Conservation (phyloP, 2,329 filamentous ascomycete species). For the Exophiala xenobiotica region DNA sequence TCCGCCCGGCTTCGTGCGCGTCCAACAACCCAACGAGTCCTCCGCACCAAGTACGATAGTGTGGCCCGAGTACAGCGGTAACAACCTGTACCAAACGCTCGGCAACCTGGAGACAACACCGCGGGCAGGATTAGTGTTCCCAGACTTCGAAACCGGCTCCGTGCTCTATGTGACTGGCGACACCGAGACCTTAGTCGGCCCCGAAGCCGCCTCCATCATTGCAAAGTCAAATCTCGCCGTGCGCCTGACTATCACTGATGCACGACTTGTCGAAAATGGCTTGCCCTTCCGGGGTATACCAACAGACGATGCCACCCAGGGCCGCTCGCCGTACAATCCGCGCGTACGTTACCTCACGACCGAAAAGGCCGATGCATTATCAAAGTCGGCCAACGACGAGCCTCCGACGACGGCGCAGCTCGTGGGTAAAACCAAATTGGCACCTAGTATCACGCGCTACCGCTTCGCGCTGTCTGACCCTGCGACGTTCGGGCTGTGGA, state of each 20-base stretch:
- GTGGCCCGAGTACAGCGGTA: conserved; percentile 84
- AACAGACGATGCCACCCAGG: conserved; percentile 45
- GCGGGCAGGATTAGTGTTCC: conserved; percentile 67
- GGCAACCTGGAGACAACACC: conserved; percentile 72
- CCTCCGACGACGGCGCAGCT: conserved; percentile 54
- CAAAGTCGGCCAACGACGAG: conserved; percentile 13
- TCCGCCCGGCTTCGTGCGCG: conserved; percentile 68
- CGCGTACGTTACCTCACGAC: conserved; percentile 62
- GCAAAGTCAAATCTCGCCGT: conserved; percentile 72
- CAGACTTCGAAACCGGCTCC: conserved; percentile 70
- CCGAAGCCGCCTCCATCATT: conserved; percentile 61
- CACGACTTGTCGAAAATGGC: conserved; percentile 62
- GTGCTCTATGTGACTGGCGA: conserved; percentile 72
- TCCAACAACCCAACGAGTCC: conserved; percentile 48
- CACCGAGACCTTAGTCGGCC: conserved; percentile 64
- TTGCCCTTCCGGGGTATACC: conserved; percentile 65
- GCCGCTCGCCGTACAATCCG: conserved; percentile 74
- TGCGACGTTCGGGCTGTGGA: conserved; percentile 50
- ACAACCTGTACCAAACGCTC: conserved; percentile 78
- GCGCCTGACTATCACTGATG: conserved; percentile 61
- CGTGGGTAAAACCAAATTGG: conserved; percentile 58
- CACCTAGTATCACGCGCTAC: conserved; percentile 67
- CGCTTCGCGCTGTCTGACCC: conserved; percentile 51
- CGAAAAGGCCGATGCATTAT: conserved; percentile 49
- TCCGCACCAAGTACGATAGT: conserved; percentile 58